Percentiles rank a stretch among this genome's conserved stretches.
phyloP scores from a whole-genome alignment of 177 flowering plant species.

The Vitis hybrid region DNA sequence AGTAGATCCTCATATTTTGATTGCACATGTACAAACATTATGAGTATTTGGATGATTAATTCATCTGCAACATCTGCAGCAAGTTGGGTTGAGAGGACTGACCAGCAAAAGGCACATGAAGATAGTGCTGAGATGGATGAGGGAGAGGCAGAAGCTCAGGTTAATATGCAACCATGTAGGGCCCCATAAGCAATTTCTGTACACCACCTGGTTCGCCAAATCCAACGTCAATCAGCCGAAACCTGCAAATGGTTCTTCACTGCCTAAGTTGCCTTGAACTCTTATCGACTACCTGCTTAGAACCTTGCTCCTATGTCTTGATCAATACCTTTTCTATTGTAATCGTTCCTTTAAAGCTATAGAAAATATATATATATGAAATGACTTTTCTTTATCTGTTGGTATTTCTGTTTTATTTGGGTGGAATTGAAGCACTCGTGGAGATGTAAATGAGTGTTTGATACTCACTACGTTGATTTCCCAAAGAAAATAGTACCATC shows the following conservation, averaged over 20 bases:
- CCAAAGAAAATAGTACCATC: no score
- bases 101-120: slow-evolving; percentile 94
- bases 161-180: slow-evolving; percentile 85
- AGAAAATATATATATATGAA: no score
- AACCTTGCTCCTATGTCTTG: no score
- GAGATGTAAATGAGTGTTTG: no score
- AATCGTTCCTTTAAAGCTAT: not conserved
- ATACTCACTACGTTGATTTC: no score
- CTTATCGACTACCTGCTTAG: not conserved
- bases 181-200: slow-evolving; percentile 82
- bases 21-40: not conserved
- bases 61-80: slow-evolving; percentile 36
- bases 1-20: no score
- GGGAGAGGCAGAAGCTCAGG: slow-evolving; percentile 85
- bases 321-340: not conserved
- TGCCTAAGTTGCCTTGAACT: slow-evolving; percentile 26
- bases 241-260: slow-evolving; percentile 24
- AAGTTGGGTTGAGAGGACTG: slow-evolving; percentile 79
- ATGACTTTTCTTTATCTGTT: no score
- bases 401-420: no score
- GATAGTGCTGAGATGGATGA: slow-evolving; percentile 86
- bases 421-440: no score
- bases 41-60: no score
- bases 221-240: slow-evolving; percentile 33
- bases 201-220: slow-evolving; percentile 93